phyloP scores from a whole-genome alignment of 2,329 filamentous ascomycete genomes.

The Pyricularia pennisetigena region DNA sequence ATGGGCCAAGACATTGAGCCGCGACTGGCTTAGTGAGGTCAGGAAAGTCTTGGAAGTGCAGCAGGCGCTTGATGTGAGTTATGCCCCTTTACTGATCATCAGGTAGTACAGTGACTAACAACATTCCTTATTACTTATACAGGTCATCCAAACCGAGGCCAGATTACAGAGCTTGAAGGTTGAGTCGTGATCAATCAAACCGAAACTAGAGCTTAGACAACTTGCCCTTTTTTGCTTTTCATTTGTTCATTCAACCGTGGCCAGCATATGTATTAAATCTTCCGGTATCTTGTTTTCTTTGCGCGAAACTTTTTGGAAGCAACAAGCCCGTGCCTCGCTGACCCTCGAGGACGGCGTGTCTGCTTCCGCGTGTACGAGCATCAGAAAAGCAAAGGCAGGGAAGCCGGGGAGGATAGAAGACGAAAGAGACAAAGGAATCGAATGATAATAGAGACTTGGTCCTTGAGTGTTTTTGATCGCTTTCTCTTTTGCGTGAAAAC shows the following conservation, averaged over 20 bases:
- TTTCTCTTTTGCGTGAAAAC: background rate
- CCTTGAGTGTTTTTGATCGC: background rate
- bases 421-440: background rate
- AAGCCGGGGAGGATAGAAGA: background rate
- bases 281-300: background rate
- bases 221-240: background rate
- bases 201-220: background rate
- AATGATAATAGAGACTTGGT: background rate
- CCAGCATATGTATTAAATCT: background rate
- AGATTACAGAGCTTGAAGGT: conserved; percentile 79
- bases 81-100: conserved; percentile 4
- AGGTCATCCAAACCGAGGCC: conserved; percentile 87
- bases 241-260: conserved; percentile 1
- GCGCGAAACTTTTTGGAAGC: background rate
- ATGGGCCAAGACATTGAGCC: conserved; percentile 91
- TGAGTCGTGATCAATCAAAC: conserved; percentile 39
- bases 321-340: background rate
- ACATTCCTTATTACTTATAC: conserved; percentile 3
- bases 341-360: background rate
- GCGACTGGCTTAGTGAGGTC: conserved; percentile 88
- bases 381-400: background rate
- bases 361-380: background rate
- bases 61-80: conserved; percentile 87
- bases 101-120: conserved; percentile 1
- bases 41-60: conserved; percentile 88